Base-by-base conservation (phyloP, 164 flowering plant species). In the Pachysandra terminalis region DNA sequence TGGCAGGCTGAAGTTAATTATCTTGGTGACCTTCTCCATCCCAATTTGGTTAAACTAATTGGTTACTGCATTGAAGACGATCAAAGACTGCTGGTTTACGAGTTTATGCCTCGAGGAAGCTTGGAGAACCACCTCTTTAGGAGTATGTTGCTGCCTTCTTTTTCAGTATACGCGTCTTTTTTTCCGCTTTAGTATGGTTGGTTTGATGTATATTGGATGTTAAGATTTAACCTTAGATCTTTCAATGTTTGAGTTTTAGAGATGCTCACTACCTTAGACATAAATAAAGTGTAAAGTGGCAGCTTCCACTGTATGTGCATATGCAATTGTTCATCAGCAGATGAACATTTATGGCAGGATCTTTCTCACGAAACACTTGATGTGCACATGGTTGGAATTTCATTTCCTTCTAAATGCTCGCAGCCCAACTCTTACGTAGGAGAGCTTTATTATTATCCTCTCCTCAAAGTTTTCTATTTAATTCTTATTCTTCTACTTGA, bases 71-170 rank as follows among this genome's bases (percentile, higher is more conserved):
- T 88, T 57, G 97, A 91, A 82, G 97, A 91, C 78, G 92, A 91
- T 83, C 93, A 91, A 61, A 81, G 97, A 78, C 68, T 91, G 78
- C 86, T 91, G 17, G 97, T 87, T 0, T 91, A 91, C 67, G 97
- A 91, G 78, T 91, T 87, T 65, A 86, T 91, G 96, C 96, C 97
- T 64, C 85, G 97, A 65, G 97, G 97, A 74, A 91, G 97, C 84
- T 81, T 91, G 83, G 97, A 91, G 79, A 91, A 90, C 74, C 97
- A 91, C 72, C 84, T 91, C 3, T 91, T 91, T 77, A 78, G 97
- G 71, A 91, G 97, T 91, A 90, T 55, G 92, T 74, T 28, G 57
- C 67, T 65, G 22, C 57, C 54, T 65, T 57, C 37, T 59, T 64
- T 10, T 68, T 24, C 10, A 51, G 37, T 17, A 53, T 16, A 56